Conservation (phyloP, 352 stramenopile genomes). For the Phytophthora europaea region DNA sequence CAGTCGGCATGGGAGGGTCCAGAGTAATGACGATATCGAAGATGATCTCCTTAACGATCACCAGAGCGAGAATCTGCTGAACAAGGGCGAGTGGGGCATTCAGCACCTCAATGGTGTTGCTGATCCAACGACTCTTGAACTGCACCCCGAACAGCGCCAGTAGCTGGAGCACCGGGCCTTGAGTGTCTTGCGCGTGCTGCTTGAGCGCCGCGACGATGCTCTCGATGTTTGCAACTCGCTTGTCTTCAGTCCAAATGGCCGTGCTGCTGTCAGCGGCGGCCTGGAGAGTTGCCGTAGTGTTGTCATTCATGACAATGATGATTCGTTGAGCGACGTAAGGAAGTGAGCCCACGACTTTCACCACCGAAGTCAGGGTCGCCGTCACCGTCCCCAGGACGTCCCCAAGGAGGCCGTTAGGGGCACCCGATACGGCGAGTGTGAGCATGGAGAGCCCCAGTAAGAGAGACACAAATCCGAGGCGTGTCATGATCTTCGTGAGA, state of each 20-base stretch:
- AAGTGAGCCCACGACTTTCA: slow-evolving; percentile 20
- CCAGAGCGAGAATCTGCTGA: slow-evolving; percentile 25
- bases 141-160: slow-evolving; percentile 2
- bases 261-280: slow-evolving; percentile 20
- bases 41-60: slow-evolving; percentile 39
- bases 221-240: slow-evolving; percentile 30
- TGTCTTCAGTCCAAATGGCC: slow-evolving; percentile 21
- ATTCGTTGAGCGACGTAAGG: slow-evolving; percentile 15
- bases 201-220: slow-evolving; percentile 35
- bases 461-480: slow-evolving; percentile 18
- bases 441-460: slow-evolving; percentile 15
- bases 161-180: slow-evolving; percentile 26
- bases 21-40: slow-evolving; percentile 35
- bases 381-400: slow-evolving; percentile 4
- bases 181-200: slow-evolving; percentile 7
- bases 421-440: slow-evolving; percentile 15
- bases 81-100: slow-evolving; percentile 34
- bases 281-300: slow-evolving; percentile 14
- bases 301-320: slow-evolving; percentile 30
- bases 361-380: slow-evolving; percentile 15
- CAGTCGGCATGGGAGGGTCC: slow-evolving; percentile 17
- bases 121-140: slow-evolving; percentile 46
- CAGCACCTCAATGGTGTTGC: slow-evolving; percentile 48
- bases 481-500: slow-evolving; percentile 26
- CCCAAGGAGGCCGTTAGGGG: slow-evolving; percentile 12